A percentile compares a stretch with the other conserved stretches of the same genome.
Evolutionary conservation across 345 rosid species (phyloP).

Genomic region (Euphorbia peplus): DNA sequence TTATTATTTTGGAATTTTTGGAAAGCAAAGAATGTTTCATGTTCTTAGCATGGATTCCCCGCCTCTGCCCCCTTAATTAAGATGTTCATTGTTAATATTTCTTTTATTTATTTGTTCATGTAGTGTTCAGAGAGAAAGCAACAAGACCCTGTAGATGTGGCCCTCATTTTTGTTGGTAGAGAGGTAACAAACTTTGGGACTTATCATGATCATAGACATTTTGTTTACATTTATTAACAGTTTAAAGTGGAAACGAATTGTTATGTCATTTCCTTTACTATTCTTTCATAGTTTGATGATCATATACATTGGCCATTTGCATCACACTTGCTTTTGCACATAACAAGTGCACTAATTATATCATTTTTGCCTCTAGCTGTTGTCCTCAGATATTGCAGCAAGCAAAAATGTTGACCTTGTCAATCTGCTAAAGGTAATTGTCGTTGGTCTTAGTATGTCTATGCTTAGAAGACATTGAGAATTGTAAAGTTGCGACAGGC

Average conservation of each 20-base stretch:
- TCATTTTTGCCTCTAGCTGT: conserved; percentile 46
- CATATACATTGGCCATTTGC: not conserved
- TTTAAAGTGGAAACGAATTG: not conserved
- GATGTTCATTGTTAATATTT: conserved; percentile 2
- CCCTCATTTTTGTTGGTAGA: conserved; percentile 82
- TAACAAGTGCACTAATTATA: conserved; percentile 7
- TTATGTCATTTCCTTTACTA: not conserved
- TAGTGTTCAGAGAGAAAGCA: conserved; percentile 67
- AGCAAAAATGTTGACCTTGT: conserved; percentile 52
- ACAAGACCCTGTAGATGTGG: conserved; percentile 58
- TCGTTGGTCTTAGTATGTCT: conserved; percentile 2
- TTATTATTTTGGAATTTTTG: not conserved
- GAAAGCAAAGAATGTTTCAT: not conserved
- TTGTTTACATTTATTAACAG: not conserved
- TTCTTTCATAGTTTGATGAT: not conserved
- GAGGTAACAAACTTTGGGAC: conserved; percentile 48
- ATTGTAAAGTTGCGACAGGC: not conserved
- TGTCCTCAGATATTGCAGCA: conserved; percentile 63
- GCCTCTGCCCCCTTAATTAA: too few relatives aligned
- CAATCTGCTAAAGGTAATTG: conserved; percentile 63
- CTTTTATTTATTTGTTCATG: conserved; percentile 8
- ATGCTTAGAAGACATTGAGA: not conserved
- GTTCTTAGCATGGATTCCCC: not conserved
- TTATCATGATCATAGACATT: not conserved
- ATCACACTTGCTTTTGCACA: not conserved